A percentile compares a stretch with the other conserved stretches of the same genome.
Conservation (phyloP, 805 yeast genomes). For the Candida odintsovae region DNA sequence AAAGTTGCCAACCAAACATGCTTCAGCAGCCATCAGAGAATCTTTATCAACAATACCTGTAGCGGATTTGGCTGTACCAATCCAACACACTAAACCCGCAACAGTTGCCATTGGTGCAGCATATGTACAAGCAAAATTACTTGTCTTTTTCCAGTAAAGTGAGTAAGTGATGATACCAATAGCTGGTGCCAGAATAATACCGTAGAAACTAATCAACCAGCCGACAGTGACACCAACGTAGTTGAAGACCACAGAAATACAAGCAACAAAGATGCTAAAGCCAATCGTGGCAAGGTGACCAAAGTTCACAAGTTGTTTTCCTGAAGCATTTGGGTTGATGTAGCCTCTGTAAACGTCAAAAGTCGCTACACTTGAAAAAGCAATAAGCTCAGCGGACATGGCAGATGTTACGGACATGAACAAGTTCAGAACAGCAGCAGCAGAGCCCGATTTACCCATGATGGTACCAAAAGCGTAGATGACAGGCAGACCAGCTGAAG, state of each 20-base stretch:
- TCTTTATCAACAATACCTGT: slow-evolving; percentile 17
- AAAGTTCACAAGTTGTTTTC: slow-evolving; percentile 29
- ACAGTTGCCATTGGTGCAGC: slow-evolving; percentile 23
- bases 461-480: slow-evolving; percentile 40
- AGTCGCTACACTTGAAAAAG: slow-evolving; percentile 33
- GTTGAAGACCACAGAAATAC: slow-evolving; percentile 33
- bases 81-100: slow-evolving; percentile 23
- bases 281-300: slow-evolving; percentile 29
- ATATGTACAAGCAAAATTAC: slow-evolving; percentile 14
- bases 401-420: slow-evolving; percentile 41
- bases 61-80: slow-evolving; percentile 17
- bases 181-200: slow-evolving; percentile 35
- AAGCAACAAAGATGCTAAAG: slow-evolving; percentile 37
- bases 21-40: slow-evolving; percentile 13
- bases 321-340: slow-evolving; percentile 34
- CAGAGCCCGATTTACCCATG: slow-evolving; percentile 37
- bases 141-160: slow-evolving; percentile 26
- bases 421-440: slow-evolving; percentile 33
- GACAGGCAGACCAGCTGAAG: slow-evolving; percentile 34
- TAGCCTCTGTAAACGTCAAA: slow-evolving; percentile 37
- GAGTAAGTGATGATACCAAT: slow-evolving; percentile 28
- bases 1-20: slow-evolving; percentile 19
- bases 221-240: slow-evolving; percentile 36
- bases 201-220: slow-evolving; percentile 35
- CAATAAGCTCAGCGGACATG: slow-evolving; percentile 36